A percentile compares a stretch with the other conserved stretches of the same genome.
Conservation (phyloP, 2,329 filamentous ascomycete species). For the Colletotrichum cereale region DNA sequence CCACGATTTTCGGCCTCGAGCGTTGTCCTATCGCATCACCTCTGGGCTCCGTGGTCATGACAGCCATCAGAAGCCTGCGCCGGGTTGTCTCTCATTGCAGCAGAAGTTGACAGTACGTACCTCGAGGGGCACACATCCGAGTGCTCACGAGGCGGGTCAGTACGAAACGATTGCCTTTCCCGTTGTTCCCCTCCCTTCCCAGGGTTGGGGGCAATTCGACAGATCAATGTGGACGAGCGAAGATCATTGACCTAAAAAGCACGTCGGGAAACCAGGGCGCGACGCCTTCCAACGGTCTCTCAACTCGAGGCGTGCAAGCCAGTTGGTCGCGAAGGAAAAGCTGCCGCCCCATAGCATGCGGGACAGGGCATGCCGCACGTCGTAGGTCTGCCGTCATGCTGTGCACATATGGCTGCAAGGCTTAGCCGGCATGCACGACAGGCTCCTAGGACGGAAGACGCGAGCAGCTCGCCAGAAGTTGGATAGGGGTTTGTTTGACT, state of each 20-base stretch:
- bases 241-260: background rate
- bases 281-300: background rate
- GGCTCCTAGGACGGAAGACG: background rate
- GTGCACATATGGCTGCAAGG: background rate
- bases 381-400: background rate
- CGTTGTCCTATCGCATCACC: background rate
- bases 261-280: background rate
- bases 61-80: background rate
- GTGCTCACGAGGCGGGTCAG: background rate
- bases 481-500: background rate
- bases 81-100: background rate
- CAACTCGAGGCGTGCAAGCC: background rate
- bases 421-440: conserved; percentile 4
- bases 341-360: conserved; percentile 21
- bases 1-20: background rate
- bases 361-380: background rate
- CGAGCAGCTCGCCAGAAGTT: too few relatives aligned
- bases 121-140: background rate
- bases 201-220: background rate
- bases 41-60: background rate
- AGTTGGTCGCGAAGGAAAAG: background rate
- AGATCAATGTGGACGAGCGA: background rate
- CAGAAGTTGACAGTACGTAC: background rate
- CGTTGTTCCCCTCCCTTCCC: background rate
- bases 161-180: background rate